phyloP scores from a whole-genome alignment of 257 asterid species.

The Vinca minor region DNA sequence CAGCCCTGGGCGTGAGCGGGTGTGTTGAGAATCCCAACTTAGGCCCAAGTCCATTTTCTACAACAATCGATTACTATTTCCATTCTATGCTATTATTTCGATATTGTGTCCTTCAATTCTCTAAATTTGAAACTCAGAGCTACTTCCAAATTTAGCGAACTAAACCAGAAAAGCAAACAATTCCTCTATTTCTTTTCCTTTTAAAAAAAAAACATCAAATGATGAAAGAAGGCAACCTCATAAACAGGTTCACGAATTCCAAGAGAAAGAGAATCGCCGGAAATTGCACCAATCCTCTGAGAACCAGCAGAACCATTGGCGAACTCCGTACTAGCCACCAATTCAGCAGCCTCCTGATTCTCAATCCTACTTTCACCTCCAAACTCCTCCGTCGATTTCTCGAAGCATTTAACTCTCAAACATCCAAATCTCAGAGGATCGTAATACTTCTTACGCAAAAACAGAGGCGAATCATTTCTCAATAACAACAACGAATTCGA shows the following conservation, averaged over 20 bases:
- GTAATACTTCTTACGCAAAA: slow-evolving; percentile 31
- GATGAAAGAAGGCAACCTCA: slow-evolving; percentile 42
- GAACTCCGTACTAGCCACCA: slow-evolving; percentile 28
- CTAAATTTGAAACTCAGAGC: background rate
- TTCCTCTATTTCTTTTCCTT: no score
- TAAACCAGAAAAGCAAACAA: background rate
- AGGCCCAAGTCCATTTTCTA: no score
- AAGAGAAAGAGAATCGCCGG: slow-evolving; percentile 64
- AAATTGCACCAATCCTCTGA: slow-evolving; percentile 25
- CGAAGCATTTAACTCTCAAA: slow-evolving; percentile 37
- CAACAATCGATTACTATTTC: no score
- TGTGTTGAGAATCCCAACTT: no score
- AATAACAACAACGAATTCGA: background rate
- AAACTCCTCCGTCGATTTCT: slow-evolving; percentile 34
- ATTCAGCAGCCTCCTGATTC: slow-evolving; percentile 25
- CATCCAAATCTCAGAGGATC: slow-evolving; percentile 35
- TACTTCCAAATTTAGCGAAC: background rate
- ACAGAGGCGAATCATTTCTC: background rate
- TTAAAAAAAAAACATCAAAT: no score
- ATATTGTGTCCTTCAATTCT: background rate
- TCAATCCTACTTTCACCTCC: no score
- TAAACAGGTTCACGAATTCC: slow-evolving; percentile 93
- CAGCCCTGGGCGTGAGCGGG: no score
- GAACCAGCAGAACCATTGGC: slow-evolving; percentile 36
- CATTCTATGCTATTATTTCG: background rate